These are phyloP conservation scores for Paramecium sexaurelia DNA, from an alignment of 73 alveolate species.

Conservation along the genomic window DNA sequence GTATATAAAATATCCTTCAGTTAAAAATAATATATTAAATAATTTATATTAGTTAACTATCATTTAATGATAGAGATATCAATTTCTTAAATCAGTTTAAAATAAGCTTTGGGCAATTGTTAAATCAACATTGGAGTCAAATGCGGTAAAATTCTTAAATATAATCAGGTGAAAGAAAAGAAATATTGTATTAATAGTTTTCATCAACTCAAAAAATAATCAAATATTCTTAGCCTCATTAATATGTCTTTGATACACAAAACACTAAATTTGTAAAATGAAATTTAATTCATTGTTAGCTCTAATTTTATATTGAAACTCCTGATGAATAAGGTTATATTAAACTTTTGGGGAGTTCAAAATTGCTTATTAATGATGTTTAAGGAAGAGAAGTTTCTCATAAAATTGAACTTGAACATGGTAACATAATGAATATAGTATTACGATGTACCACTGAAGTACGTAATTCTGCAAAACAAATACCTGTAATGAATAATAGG, in stretches of 20 bases:
- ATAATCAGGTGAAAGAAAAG: constrained; percentile 31
- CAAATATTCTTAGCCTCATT: neutral
- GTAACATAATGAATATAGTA: neutral
- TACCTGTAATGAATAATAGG: neutral
- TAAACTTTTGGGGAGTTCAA: constrained; percentile 30
- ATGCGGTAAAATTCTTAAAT: neutral
- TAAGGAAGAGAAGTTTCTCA: constrained; percentile 1
- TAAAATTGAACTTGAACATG: constrained; percentile 32
- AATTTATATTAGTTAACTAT: neutral
- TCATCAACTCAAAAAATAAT: neutral
- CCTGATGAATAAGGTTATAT: constrained; percentile 33
- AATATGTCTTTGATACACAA: neutral
- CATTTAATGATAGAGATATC: constrained; percentile 9
- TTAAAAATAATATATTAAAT: neutral
- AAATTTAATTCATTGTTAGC: neutral
- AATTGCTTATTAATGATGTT: neutral
- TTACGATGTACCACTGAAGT: constrained; percentile 1
- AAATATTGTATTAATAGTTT: neutral
- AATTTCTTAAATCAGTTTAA: neutral
- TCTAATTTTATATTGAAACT: neutral
- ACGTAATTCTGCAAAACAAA: neutral
- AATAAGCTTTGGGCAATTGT: constrained; percentile 1
- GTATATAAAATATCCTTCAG: neutral
- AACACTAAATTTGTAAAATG: neutral
- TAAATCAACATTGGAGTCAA: constrained; percentile 9